phyloP scores from a whole-genome alignment of 2,329 filamentous ascomycete genomes.

The Cercospora sp. region DNA sequence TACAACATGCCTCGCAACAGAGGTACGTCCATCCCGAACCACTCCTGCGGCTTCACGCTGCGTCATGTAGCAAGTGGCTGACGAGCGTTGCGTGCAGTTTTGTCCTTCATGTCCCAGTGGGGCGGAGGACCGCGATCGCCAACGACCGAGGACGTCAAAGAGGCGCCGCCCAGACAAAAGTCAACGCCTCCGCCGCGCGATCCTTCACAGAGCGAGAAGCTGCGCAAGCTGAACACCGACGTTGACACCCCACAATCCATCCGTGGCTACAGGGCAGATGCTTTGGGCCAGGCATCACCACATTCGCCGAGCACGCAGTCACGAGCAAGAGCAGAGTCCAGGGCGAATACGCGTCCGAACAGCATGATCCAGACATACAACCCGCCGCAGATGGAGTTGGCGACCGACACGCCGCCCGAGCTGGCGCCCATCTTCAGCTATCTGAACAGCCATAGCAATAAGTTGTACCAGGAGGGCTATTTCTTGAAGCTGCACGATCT shows the following conservation, averaged over 20 bases:
- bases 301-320: slow-evolving; percentile 40
- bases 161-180: slow-evolving; percentile 16
- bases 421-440: slow-evolving; percentile 91
- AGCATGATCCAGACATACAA: slow-evolving; percentile 87
- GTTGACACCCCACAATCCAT: slow-evolving; percentile 25
- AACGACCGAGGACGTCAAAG: slow-evolving; percentile 20
- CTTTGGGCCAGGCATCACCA: slow-evolving; percentile 43
- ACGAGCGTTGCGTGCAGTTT: slow-evolving; percentile 55
- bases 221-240: slow-evolving; percentile 31
- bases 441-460: slow-evolving; percentile 92
- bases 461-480: slow-evolving; percentile 96
- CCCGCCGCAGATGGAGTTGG: slow-evolving; percentile 81
- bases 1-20: slow-evolving; percentile 41
- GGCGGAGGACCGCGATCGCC: slow-evolving; percentile 50
- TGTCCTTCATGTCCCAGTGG: slow-evolving; percentile 86
- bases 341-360: slow-evolving; percentile 66
- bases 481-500: slow-evolving; percentile 96
- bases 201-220: slow-evolving; percentile 23
- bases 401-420: slow-evolving; percentile 84
- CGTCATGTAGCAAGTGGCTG: slow-evolving; percentile 13
- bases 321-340: slow-evolving; percentile 49
- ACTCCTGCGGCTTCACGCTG: slow-evolving; percentile 12
- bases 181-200: slow-evolving; percentile 21
- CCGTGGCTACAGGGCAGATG: slow-evolving; percentile 39
- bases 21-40: slow-evolving; percentile 33